Evolutionary conservation across 805 yeast species (phyloP).

Genomic region (Kuraishia molischiana): DNA sequence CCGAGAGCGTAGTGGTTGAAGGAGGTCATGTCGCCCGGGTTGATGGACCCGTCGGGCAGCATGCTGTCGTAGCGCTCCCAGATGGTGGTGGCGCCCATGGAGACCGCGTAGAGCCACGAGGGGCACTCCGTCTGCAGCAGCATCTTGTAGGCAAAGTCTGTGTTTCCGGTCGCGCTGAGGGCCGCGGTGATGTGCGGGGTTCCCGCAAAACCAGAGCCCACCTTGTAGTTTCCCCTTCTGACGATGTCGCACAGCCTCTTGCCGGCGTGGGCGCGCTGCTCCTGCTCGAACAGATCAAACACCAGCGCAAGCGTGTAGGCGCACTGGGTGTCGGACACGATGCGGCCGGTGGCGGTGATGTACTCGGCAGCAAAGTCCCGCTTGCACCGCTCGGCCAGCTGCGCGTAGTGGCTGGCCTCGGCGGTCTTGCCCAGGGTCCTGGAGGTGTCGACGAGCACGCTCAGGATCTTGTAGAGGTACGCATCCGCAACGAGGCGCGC

Average conservation of each 20-base stretch:
- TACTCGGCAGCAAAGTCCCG: conserved; percentile 11
- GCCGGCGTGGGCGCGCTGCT: conserved; percentile 11
- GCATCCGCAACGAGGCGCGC: conserved; percentile 15
- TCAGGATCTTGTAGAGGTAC: conserved; percentile 9
- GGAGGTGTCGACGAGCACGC: conserved; percentile 7
- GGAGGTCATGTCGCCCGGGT: conserved; percentile 19
- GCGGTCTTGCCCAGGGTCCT: conserved; percentile 5
- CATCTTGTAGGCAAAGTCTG: conserved; percentile 13
- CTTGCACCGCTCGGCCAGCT: conserved; percentile 6
- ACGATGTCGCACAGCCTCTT: conserved; percentile 7
- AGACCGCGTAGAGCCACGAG: conserved; percentile 17
- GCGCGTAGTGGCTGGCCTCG: conserved; percentile 6
- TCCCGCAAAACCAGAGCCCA: conserved; percentile 19
- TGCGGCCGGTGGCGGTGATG: conserved; percentile 8
- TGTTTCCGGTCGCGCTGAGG: conserved; percentile 9
- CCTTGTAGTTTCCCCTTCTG: conserved; percentile 5
- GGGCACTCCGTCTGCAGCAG: conserved; percentile 12
- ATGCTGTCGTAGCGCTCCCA: conserved; percentile 21
- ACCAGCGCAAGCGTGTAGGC: conserved; percentile 13
- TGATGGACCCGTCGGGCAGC: conserved; percentile 15
- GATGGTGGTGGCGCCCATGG: conserved; percentile 18
- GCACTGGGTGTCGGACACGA: conserved; percentile 14
- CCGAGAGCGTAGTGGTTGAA: conserved; percentile 18
- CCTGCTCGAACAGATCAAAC: conserved; percentile 9
- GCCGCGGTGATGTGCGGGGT: conserved; percentile 17